Percentiles rank a stretch among this genome's conserved stretches.
Evolutionary conservation across 2,329 filamentous ascomycete species (phyloP).

Genomic region (Arthrocladium fulminans): DNA sequence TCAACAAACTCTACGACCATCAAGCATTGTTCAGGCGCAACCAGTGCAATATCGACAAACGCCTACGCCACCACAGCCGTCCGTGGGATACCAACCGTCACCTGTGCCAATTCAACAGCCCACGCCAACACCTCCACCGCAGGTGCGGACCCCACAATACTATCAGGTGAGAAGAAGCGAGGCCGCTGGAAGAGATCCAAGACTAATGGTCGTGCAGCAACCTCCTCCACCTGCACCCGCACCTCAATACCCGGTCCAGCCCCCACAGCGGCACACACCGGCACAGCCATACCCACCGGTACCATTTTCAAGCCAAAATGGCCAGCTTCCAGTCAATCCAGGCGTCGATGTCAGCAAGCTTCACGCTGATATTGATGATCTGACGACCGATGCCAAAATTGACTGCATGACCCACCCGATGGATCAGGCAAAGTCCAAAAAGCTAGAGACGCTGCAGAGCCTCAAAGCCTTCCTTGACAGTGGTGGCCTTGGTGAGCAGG

Average conservation of each 20-base stretch:
- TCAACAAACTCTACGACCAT: slow-evolving; percentile 35
- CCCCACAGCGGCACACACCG: slow-evolving; percentile 22
- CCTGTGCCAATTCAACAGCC: slow-evolving; percentile 14
- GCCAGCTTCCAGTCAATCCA: slow-evolving; percentile 26
- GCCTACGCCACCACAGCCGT: slow-evolving; percentile 57
- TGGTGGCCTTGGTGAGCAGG: slow-evolving; percentile 17
- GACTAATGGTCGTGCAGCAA: slow-evolving; percentile 11
- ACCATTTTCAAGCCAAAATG: slow-evolving; percentile 1
- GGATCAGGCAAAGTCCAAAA: slow-evolving; percentile 19
- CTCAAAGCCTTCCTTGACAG: slow-evolving; percentile 23
- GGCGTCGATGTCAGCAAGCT: slow-evolving; percentile 57
- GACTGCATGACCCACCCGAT: slow-evolving; percentile 23
- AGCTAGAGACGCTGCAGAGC: slow-evolving; percentile 21
- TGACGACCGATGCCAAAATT: slow-evolving; percentile 23
- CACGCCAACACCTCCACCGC: slow-evolving; percentile 21
- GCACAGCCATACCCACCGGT: background rate
- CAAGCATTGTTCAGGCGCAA: slow-evolving; percentile 44
- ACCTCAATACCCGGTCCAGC: slow-evolving; percentile 25
- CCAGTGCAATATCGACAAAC: slow-evolving; percentile 56
- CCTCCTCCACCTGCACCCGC: slow-evolving; percentile 21
- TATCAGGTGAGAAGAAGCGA: slow-evolving; percentile 12
- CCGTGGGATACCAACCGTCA: background rate
- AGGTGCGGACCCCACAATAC: slow-evolving; percentile 10
- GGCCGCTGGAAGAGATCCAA: slow-evolving; percentile 7
- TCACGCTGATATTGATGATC: slow-evolving; percentile 56